These are phyloP conservation scores for Saussurea involucrata DNA, from an alignment of 129 eudicot species.

Conservation along the genomic window DNA sequence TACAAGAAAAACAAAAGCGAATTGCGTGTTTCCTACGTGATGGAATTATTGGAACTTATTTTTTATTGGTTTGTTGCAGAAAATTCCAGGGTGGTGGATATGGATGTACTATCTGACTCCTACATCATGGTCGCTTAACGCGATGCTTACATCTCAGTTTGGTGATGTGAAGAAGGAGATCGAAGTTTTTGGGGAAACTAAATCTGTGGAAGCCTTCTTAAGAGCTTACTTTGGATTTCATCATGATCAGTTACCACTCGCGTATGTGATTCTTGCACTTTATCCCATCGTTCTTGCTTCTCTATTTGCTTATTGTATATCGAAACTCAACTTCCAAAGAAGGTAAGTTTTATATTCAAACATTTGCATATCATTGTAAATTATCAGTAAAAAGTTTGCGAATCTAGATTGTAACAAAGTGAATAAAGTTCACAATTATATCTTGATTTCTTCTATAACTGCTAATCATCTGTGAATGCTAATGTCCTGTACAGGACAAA, in stretches of 20 bases:
- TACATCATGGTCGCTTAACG: slow-evolving; percentile 50
- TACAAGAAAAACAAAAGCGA: not conserved
- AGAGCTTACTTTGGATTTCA: slow-evolving; percentile 49
- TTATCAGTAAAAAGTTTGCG: not conserved
- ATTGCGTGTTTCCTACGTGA: not conserved
- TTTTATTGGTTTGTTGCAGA: slow-evolving; percentile 23
- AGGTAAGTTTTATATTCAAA: slow-evolving; percentile 25
- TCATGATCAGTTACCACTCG: slow-evolving; percentile 41
- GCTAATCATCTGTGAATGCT: not conserved
- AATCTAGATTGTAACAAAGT: not conserved
- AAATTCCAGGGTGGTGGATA: slow-evolving; percentile 60
- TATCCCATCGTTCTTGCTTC: slow-evolving; percentile 51
- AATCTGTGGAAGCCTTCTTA: slow-evolving; percentile 32
- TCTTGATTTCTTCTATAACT: not conserved
- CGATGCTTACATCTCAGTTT: slow-evolving; percentile 48
- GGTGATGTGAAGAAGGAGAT: slow-evolving; percentile 42
- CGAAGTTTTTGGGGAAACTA: slow-evolving; percentile 31
- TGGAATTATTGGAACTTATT: not conserved
- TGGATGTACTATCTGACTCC: slow-evolving; percentile 49
- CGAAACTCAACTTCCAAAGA: slow-evolving; percentile 52
- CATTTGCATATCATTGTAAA: not conserved
- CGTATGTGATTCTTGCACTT: slow-evolving; percentile 27
- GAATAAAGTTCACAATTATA: not conserved
- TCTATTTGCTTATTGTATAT: slow-evolving; percentile 41
- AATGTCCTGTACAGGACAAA: no score